Conservation (phyloP, 371 early-diverging fungal species). For the Mortierella sp. region DNA sequence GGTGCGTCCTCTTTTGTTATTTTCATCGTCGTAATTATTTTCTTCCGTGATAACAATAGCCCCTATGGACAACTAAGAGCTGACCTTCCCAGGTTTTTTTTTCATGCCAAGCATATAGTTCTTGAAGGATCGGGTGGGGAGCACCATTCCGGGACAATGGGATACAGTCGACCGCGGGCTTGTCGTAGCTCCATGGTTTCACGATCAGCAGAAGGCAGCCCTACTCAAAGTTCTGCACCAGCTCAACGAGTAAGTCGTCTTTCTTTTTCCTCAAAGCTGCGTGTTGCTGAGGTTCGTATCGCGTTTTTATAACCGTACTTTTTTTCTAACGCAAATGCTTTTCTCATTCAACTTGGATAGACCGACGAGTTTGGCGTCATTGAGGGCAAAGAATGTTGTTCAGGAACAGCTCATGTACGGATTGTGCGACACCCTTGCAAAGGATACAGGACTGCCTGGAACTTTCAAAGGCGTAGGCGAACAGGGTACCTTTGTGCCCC, state of each 20-base stretch:
- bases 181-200: conserved; percentile 29
- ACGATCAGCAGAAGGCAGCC: conserved; percentile 26
- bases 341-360: conserved; percentile 2
- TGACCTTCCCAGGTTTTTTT: background rate
- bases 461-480: conserved; percentile 37
- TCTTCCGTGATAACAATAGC: background rate
- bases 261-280: background rate
- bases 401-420: conserved; percentile 49
- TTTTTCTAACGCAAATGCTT: background rate
- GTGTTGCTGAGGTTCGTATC: background rate
- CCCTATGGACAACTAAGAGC: background rate
- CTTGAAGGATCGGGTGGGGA: conserved; percentile 46
- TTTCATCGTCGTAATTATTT: too few relatives aligned
- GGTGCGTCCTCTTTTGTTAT: too few relatives aligned
- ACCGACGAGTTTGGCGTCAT: conserved; percentile 25
- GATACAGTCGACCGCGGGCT: conserved; percentile 44
- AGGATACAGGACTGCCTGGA: conserved; percentile 32
- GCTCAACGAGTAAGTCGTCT: conserved; percentile 39
- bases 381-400: conserved; percentile 28
- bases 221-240: conserved; percentile 17
- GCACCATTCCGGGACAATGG: conserved; percentile 39
- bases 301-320: background rate
- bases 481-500: conserved; percentile 44
- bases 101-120: conserved; percentile 15
- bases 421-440: conserved; percentile 39